These are phyloP conservation scores for Nidularia pulvinata DNA, from an alignment of 768 basidiomycete species.

Conservation along the genomic window DNA sequence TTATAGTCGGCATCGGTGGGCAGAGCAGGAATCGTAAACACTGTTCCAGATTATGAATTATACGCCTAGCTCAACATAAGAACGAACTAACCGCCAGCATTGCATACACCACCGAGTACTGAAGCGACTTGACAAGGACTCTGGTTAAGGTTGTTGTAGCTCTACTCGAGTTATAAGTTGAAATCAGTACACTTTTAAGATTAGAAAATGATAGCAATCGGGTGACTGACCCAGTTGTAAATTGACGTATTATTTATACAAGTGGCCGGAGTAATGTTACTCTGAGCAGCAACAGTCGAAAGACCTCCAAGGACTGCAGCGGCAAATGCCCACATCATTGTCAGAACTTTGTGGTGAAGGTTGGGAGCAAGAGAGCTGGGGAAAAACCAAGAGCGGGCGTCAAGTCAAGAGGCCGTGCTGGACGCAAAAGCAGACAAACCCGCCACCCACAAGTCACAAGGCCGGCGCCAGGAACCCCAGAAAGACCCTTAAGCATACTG, in stretches of 20 bases:
- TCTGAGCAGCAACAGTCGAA: not conserved
- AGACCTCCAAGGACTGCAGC: no score
- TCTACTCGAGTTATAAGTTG: constrained; percentile 15
- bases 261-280: not conserved
- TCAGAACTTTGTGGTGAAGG: not conserved
- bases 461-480: no score
- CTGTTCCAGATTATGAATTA: constrained; percentile 17
- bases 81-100: constrained; percentile 25
- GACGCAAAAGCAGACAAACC: no score
- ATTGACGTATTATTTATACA: not conserved
- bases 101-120: constrained; percentile 38
- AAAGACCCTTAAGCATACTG: no score
- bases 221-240: not conserved
- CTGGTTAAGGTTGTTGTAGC: constrained; percentile 33
- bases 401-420: no score
- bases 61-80: not conserved
- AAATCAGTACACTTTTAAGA: no score
- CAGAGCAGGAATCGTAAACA: constrained; percentile 30
- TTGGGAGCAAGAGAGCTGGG: not conserved
- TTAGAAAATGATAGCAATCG: not conserved
- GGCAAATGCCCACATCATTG: not conserved
- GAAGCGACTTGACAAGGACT: constrained; percentile 44
- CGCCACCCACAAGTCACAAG: no score
- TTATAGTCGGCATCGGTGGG: constrained; percentile 25
- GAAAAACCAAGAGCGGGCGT: not conserved